Evolutionary conservation across 495 filamentous ascomycete genomes (phyloP), one percentile per base, ranked within the genome.

Genomic region (Rhypophila decipiens): DNA sequence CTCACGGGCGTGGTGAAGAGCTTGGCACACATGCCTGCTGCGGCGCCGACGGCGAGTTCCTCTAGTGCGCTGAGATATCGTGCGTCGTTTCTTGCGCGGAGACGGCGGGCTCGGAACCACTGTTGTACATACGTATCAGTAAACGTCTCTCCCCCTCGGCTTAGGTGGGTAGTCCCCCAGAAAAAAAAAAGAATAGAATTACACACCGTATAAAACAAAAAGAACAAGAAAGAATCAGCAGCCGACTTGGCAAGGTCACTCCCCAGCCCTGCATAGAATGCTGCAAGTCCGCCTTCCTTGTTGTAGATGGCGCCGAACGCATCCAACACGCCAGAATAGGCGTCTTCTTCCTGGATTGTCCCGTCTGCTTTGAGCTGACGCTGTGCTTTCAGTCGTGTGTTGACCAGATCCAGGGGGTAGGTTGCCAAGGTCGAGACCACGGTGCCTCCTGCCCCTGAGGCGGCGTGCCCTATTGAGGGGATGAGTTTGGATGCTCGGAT

Each of bases 401-500:
- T 83, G 46, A 90, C 82, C n/a, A 95, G 75, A 58, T 86, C 85
- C 20, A 96, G 77, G 2, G 91, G 90, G 61, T 95, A 95, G 9
- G 85, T 80, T 36, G 80, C 65, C 40, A 90, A 66, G 57, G 89
- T 90, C 2, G 89, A 89, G 42, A 94, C 76, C 10, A 87, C 83
- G 2, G 87, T 84, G 13, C 88, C 90, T 12, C 81, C 72, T 22
- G 87, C 81, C 41, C 90, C 90, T 15, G 89, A 85, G 18, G 86
- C 61, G 41, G 91, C 90, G 71, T 96, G 91, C 17, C 87, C 87
- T n/a, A 95, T 70, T 4, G 87, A 85, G 43, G 89, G 87, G n/a
- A 95, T 77, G 7, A 79, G 52, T 40, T 49, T 56, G 17, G 44
- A 53, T 42, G 53, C 47, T 23, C 42, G 42, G n/a, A n/a, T n/a